A percentile compares a stretch with the other conserved stretches of the same genome.
These are phyloP conservation scores for Tuber brumale DNA, from an alignment of 495 filamentous ascomycete species.

Conservation along the genomic window DNA sequence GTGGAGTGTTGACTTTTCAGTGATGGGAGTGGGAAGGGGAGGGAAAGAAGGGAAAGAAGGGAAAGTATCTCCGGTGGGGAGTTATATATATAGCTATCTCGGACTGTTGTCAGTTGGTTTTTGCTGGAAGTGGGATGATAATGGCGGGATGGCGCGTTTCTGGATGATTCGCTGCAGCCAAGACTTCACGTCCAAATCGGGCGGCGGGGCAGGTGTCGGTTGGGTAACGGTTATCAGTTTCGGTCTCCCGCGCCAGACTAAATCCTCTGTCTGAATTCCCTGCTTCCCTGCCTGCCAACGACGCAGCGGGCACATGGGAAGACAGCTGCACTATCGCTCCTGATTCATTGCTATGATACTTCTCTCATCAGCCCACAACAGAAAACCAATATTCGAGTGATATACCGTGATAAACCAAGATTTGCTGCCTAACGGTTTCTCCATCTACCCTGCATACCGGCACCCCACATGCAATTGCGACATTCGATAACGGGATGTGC, in stretches of 20 bases:
- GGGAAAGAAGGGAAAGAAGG: not conserved
- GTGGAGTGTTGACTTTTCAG: conserved; percentile 12
- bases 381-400: not conserved
- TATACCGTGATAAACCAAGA: not conserved
- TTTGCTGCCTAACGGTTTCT: not conserved
- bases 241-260: not conserved
- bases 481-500: not conserved
- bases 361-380: not conserved
- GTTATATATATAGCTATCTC: not conserved
- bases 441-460: not conserved
- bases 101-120: not conserved
- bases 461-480: not conserved
- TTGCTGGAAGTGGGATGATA: not conserved
- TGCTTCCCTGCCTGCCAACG: not conserved
- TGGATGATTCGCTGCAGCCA: not conserved
- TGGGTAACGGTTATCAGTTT: too few species aligned
- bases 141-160: not conserved
- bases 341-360: too few species aligned
- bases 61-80: not conserved
- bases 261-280: not conserved
- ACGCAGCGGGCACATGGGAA: not conserved
- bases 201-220: not conserved
- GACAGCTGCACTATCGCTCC: not conserved
- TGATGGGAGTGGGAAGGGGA: not conserved
- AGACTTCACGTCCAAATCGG: not conserved